These are phyloP conservation scores for Strigomonas culicis DNA, from an alignment of 208 protist genomes.

Conservation along the genomic window DNA sequence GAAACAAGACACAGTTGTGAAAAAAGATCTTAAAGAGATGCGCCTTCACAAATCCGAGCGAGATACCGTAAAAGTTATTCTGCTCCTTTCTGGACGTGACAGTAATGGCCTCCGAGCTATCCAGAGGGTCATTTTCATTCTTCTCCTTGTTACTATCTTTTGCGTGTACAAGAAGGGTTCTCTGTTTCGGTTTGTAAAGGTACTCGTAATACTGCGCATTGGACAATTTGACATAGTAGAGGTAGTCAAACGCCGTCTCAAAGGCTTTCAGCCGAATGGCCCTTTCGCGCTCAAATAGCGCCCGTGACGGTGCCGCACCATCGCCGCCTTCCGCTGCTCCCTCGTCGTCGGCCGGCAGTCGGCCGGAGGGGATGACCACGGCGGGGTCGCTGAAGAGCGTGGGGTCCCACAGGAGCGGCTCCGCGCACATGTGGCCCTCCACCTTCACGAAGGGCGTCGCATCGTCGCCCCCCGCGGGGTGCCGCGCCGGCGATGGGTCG, in stretches of 20 bases:
- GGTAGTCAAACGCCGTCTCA: conserved; percentile 47
- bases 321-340: neutral
- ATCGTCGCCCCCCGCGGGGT: too few species aligned
- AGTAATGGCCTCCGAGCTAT: too few species aligned
- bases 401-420: conserved; percentile 86
- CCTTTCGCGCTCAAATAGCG: conserved; percentile 25
- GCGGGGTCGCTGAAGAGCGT: conserved; percentile 49
- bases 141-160: too few species aligned
- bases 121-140: too few species aligned
- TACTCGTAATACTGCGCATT: too few species aligned
- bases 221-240: conserved; percentile 31
- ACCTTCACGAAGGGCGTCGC: neutral
- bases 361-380: conserved; percentile 30
- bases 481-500: conserved; percentile 11
- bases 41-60: conserved; percentile 57
- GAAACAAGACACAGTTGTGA: conserved; percentile 75
- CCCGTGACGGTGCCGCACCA: neutral
- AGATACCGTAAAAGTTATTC: too few species aligned
- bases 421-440: conserved; percentile 89
- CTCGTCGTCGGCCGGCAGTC: conserved; percentile 6
- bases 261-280: conserved; percentile 42
- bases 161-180: too few species aligned
- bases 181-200: too few species aligned
- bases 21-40: conserved; percentile 89
- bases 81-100: too few species aligned